These are phyloP conservation scores for Cornus controversa DNA, from an alignment of 148 eudicot species.

Conservation along the genomic window DNA sequence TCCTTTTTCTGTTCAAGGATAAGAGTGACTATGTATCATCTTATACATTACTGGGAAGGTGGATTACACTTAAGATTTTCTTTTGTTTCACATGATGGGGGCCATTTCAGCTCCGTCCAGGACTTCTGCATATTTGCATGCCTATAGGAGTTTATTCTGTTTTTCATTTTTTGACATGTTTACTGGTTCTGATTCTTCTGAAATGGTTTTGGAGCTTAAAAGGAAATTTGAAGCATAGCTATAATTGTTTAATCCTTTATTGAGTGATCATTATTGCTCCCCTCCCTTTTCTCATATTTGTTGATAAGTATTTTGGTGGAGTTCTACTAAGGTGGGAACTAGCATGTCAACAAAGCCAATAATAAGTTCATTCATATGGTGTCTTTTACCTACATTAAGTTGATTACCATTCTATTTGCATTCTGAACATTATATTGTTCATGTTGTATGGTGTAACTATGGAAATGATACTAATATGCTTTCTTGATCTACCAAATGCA, in stretches of 20 bases:
- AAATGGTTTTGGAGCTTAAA: background rate
- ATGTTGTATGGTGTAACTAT: background rate
- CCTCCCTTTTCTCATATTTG: background rate
- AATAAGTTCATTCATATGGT: background rate
- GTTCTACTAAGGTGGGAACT: background rate
- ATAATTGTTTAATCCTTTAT: background rate
- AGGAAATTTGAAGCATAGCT: background rate
- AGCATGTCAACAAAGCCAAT: background rate
- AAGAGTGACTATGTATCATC: too few species aligned
- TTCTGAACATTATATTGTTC: background rate
- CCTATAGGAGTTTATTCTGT: background rate
- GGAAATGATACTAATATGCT: background rate
- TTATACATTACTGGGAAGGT: too few species aligned
- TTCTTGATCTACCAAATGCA: constrained; percentile 3
- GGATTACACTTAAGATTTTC: too few species aligned
- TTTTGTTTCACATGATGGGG: background rate
- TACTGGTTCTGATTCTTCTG: background rate
- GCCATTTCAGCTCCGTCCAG: background rate
- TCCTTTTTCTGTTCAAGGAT: too few species aligned
- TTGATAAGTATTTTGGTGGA: background rate
- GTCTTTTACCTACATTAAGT: background rate
- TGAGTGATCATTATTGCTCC: background rate
- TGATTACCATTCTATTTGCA: background rate
- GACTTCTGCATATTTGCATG: background rate
- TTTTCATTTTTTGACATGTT: background rate